A percentile compares a stretch with the other conserved stretches of the same genome.
These are phyloP conservation scores for Mrakia gelida DNA, from an alignment of 768 basidiomycete species.

Conservation along the genomic window DNA sequence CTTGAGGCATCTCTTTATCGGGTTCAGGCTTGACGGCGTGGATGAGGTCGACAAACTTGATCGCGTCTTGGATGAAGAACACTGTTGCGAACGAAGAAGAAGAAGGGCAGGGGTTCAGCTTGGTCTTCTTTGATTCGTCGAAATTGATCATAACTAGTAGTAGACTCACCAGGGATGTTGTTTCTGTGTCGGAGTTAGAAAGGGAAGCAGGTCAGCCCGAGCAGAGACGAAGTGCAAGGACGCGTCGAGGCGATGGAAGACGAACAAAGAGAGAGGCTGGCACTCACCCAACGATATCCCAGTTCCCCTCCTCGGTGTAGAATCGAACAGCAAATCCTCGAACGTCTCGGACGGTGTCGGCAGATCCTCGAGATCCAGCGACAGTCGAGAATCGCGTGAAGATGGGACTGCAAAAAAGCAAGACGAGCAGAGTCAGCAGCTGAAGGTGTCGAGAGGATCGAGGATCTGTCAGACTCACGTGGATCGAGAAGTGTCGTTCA, in stretches of 20 bases:
- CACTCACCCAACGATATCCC: conserved; percentile 55
- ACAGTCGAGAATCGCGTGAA: conserved; percentile 45
- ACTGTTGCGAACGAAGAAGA: not conserved
- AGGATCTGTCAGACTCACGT: conserved; percentile 45
- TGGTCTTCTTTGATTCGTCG: no score
- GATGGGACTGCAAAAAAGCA: no score
- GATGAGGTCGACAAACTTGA: conserved; percentile 69
- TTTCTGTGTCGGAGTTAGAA: no score
- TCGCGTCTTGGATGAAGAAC: conserved; percentile 52
- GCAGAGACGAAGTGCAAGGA: conserved; percentile 36
- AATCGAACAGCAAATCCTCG: conserved; percentile 81
- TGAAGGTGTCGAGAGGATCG: no score
- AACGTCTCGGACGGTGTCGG: conserved; percentile 61
- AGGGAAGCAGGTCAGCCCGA: no score
- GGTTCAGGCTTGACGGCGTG: conserved; percentile 58
- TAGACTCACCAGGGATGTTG: no score
- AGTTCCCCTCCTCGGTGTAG: conserved; percentile 72
- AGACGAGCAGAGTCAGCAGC: no score
- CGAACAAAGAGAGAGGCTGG: no score
- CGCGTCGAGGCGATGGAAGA: conserved; percentile 54
- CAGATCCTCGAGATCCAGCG: conserved; percentile 72
- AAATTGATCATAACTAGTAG: not conserved
- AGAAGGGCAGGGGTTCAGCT: not conserved
- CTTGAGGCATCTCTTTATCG: conserved; percentile 59
- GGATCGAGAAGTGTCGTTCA: conserved; percentile 66